Evolutionary conservation across 495 filamentous ascomycete genomes (phyloP).

Genomic region (Letharia lupina): DNA sequence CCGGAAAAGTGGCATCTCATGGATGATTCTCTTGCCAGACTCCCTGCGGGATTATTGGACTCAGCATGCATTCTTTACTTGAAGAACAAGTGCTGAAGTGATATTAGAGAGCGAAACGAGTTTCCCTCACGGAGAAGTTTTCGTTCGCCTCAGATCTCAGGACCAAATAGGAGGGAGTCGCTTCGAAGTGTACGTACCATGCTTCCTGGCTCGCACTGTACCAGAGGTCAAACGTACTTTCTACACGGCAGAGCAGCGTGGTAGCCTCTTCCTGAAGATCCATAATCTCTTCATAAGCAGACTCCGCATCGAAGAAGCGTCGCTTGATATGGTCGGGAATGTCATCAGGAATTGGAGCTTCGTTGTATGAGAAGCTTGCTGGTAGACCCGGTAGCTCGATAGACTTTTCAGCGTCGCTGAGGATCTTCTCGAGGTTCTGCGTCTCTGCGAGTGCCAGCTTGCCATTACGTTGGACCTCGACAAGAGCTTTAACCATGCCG

Average conservation of each 20-base stretch:
- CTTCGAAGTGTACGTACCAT: background rate
- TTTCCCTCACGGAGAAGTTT: background rate
- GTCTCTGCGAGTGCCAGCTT: background rate
- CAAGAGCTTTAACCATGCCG: background rate
- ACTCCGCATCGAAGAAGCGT: constrained; percentile 3
- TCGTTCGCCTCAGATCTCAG: background rate
- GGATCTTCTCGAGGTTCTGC: background rate
- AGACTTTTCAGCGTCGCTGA: background rate
- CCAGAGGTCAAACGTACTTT: background rate
- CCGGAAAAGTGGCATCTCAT: constrained; percentile 5
- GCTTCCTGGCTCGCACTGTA: background rate
- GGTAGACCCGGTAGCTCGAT: background rate
- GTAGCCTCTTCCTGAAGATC: background rate
- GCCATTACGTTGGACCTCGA: background rate
- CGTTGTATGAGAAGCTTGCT: background rate
- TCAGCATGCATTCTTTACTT: background rate
- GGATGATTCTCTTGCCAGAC: constrained; percentile 1
- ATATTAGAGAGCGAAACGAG: background rate
- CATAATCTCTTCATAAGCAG: background rate
- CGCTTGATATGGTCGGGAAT: background rate
- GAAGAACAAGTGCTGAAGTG: background rate
- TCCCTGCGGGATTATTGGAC: background rate
- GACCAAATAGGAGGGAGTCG: background rate
- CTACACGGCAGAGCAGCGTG: background rate
- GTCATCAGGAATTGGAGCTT: background rate